Evolutionary conservation across 148 eudicot species (phyloP).

Genomic region (Chenopodium berlandieri): DNA sequence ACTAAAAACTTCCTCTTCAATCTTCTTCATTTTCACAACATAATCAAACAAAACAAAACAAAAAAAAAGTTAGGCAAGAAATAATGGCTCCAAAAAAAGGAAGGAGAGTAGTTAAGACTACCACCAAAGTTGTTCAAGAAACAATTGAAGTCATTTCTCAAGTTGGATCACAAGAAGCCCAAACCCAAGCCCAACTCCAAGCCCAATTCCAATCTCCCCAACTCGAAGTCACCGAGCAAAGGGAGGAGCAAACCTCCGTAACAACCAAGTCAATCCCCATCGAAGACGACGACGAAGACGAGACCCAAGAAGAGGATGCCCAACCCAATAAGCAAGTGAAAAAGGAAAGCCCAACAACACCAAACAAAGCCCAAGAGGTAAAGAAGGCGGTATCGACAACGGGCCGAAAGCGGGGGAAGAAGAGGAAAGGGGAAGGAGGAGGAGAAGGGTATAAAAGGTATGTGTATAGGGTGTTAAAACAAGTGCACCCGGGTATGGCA

Average conservation of each 20-base stretch:
- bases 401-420: background rate
- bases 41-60: background rate
- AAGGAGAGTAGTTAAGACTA: slow-evolving; percentile 41
- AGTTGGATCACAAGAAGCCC: slow-evolving; percentile 22
- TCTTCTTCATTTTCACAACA: slow-evolving; percentile 1
- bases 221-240: background rate
- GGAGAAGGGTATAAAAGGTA: slow-evolving; percentile 60
- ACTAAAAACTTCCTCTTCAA: background rate
- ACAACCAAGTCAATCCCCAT: slow-evolving; percentile 27
- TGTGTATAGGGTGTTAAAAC: slow-evolving; percentile 60
- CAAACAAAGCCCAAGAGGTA: background rate
- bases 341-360: background rate
- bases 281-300: slow-evolving; percentile 13
- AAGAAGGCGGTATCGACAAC: slow-evolving; percentile 4
- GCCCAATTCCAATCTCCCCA: background rate
- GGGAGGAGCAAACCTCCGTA: slow-evolving; percentile 16
- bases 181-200: background rate
- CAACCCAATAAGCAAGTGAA: background rate
- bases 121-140: slow-evolving; percentile 56
- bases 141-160: slow-evolving; percentile 35
- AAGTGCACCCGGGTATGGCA: slow-evolving; percentile 78
- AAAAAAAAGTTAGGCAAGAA: background rate
- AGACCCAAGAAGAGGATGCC: slow-evolving; percentile 1
- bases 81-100: slow-evolving; percentile 64
- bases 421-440: slow-evolving; percentile 20